phyloP scores from a whole-genome alignment of 176 grass and related monocot genomes.

The Oryza brachyantha region DNA sequence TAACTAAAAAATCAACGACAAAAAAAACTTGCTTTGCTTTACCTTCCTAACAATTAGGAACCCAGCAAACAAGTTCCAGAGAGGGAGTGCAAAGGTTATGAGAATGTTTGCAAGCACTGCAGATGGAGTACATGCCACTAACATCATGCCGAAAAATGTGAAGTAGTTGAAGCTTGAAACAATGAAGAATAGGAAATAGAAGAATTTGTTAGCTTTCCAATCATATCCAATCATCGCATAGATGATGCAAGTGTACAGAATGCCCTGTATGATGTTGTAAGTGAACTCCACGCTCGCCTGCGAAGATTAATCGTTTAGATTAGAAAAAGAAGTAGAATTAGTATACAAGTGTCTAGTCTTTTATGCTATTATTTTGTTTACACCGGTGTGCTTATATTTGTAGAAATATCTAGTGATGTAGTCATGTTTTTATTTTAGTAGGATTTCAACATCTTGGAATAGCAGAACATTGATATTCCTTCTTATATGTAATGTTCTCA shows the following conservation, averaged over 20 bases:
- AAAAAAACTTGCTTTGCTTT: constrained; percentile 25
- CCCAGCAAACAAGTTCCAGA: constrained; percentile 85
- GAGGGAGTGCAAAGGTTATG: constrained; percentile 49
- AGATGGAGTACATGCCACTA: constrained; percentile 60
- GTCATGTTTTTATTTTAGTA: too few species aligned
- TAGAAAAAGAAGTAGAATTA: constrained; percentile 47
- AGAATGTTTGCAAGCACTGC: constrained; percentile 58
- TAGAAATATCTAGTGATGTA: not conserved
- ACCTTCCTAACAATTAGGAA: constrained; percentile 68
- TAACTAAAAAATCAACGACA: not conserved
- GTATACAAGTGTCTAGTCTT: constrained; percentile 46
- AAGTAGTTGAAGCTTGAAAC: constrained; percentile 73
- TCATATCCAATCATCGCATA: constrained; percentile 83
- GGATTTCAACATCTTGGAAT: too few species aligned
- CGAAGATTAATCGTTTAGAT: constrained; percentile 10
- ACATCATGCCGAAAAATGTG: constrained; percentile 78
- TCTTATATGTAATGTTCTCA: not conserved
- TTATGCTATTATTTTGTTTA: not conserved
- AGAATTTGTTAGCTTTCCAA: constrained; percentile 61
- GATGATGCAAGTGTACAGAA: constrained; percentile 59
- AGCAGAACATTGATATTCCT: not conserved
- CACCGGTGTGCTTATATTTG: not conserved
- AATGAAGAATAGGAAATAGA: constrained; percentile 83
- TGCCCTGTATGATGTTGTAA: constrained; percentile 58
- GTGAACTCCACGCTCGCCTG: constrained; percentile 67